These are phyloP conservation scores for Vigna radiata DNA, from an alignment of 306 rosid species.

Conservation along the genomic window DNA sequence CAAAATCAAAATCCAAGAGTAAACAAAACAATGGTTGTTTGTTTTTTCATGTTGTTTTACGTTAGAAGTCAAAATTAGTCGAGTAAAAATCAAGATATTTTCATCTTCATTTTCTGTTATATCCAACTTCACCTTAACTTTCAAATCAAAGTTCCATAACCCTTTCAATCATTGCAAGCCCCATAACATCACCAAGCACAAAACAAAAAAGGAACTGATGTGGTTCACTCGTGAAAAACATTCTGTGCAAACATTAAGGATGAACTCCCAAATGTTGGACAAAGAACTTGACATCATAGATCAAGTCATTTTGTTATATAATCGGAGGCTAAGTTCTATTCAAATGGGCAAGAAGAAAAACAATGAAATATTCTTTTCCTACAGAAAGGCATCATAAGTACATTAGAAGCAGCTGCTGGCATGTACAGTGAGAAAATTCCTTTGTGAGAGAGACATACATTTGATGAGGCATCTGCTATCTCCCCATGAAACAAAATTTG, in stretches of 20 bases:
- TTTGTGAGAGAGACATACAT: conserved; percentile 33
- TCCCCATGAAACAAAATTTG: conserved; percentile 69
- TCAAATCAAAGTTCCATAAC: not conserved
- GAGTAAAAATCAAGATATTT: not conserved
- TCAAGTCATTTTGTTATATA: conserved; percentile 16
- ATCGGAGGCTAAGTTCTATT: conserved; percentile 22
- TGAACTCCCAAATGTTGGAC: not conserved
- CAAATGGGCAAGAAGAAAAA: conserved; percentile 2
- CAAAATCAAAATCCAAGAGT: not conserved
- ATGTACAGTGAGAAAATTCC: conserved; percentile 39
- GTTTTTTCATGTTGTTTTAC: no score
- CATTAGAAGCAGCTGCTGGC: conserved; percentile 37
- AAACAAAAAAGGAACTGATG: conserved; percentile 43
- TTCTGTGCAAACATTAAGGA: conserved; percentile 40
- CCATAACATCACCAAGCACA: conserved; percentile 10
- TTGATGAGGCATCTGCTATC: conserved; percentile 62
- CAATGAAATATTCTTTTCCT: conserved; percentile 8
- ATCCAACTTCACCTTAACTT: not conserved
- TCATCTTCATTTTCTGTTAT: not conserved
- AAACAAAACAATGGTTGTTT: not conserved
- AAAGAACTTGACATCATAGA: conserved; percentile 4
- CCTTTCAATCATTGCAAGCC: not conserved
- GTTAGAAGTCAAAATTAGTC: not conserved
- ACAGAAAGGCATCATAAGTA: conserved; percentile 16
- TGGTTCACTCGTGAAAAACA: conserved; percentile 30